Evolutionary conservation across 2,329 filamentous ascomycete genomes (phyloP).

Genomic region (Colletotrichum lupini): DNA sequence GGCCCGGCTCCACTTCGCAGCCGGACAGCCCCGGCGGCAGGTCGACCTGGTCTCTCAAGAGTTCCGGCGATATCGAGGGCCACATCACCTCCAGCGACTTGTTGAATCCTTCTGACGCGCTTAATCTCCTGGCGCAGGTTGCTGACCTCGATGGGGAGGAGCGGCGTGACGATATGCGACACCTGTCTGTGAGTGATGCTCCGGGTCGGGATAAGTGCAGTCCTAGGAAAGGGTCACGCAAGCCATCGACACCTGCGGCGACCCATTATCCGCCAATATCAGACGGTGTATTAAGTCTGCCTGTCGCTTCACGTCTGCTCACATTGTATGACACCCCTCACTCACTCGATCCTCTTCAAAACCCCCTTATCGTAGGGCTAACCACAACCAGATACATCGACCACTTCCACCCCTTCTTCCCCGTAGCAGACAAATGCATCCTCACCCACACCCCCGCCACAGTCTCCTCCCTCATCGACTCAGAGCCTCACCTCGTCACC

Average conservation of each 20-base stretch:
- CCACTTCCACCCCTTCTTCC: conserved; percentile 77
- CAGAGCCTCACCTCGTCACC: conserved; percentile 74
- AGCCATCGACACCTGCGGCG: neutral
- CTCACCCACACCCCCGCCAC: conserved; percentile 69
- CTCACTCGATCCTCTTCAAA: conserved; percentile 38
- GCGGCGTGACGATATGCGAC: conserved; percentile 27
- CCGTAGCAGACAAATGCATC: conserved; percentile 71
- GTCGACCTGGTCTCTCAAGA: conserved; percentile 26
- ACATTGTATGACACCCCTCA: conserved; percentile 33
- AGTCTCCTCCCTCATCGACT: conserved; percentile 61
- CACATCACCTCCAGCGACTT: conserved; percentile 53
- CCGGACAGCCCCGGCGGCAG: conserved; percentile 34
- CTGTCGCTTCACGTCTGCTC: conserved; percentile 34
- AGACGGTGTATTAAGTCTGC: conserved; percentile 42
- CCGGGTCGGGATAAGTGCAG: conserved; percentile 31
- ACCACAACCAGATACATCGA: conserved; percentile 64
- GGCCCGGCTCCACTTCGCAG: conserved; percentile 28
- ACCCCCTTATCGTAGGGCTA: neutral
- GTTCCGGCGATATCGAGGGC: conserved; percentile 46
- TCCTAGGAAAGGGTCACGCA: conserved; percentile 3
- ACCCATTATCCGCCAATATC: conserved; percentile 46
- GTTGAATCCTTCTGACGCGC: conserved; percentile 53
- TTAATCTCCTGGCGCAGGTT: conserved; percentile 53
- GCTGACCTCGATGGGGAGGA: conserved; percentile 48
- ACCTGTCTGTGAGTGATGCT: conserved; percentile 20